A percentile compares a stretch with the other conserved stretches of the same genome.
Evolutionary conservation across 2,329 filamentous ascomycete species (phyloP).

Genomic region (Fusarium kyushuense): DNA sequence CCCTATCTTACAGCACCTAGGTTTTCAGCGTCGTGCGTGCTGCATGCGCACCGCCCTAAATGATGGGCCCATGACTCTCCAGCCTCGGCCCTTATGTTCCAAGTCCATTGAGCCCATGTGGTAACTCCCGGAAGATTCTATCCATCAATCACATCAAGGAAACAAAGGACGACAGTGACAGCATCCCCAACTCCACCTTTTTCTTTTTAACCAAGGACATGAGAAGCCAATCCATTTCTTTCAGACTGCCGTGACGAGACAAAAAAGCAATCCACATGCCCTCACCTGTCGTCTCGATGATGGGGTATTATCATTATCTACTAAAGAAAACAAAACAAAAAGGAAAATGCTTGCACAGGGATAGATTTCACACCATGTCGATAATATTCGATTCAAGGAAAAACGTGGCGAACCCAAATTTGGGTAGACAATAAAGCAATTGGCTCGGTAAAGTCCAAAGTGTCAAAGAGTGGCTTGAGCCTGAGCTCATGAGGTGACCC

Average conservation of each 20-base stretch:
- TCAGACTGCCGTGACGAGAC: constrained; percentile 42
- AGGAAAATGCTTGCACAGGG: constrained; percentile 41
- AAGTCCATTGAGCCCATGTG: constrained; percentile 13
- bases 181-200: constrained; percentile 46
- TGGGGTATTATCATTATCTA: constrained; percentile 54
- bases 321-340: constrained; percentile 40
- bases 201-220: constrained; percentile 41
- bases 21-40: constrained; percentile 21
- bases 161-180: constrained; percentile 43
- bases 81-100: constrained; percentile 1
- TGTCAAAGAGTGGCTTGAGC: constrained; percentile 34
- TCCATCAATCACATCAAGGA: constrained; percentile 45
- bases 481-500: constrained; percentile 49
- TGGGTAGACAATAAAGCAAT: constrained; percentile 27
- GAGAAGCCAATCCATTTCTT: constrained; percentile 43
- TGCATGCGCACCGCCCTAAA: constrained; percentile 29
- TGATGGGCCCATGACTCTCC: constrained; percentile 11
- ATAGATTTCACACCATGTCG: constrained; percentile 20
- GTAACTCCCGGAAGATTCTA: constrained; percentile 24
- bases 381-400: constrained; percentile 38
- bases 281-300: constrained; percentile 47
- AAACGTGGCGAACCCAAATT: constrained; percentile 29
- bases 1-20: constrained; percentile 36
- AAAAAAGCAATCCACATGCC: constrained; percentile 44
- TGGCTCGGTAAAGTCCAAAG: constrained; percentile 39